Base-by-base conservation (phyloP, 2,329 filamentous ascomycete species). In the Didymella keratinophila region DNA sequence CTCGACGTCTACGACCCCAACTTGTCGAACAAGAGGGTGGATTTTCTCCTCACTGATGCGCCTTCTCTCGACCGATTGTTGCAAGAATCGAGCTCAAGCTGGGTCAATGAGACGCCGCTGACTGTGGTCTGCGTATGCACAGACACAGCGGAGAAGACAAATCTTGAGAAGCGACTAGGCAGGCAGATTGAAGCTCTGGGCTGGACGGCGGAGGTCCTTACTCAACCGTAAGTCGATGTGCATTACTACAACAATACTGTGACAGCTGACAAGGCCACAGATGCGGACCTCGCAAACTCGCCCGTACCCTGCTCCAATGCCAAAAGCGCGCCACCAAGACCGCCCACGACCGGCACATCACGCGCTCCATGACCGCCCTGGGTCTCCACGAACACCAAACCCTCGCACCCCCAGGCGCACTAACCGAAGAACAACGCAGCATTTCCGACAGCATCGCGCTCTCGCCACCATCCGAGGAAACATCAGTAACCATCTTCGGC, bases 101-200 rank as follows among this genome's bases (percentile, higher is more conserved):
- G 66, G 18, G 37, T 59, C 20, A 56, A 65, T 12, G 61, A 61
- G 37, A 51, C 61, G 1, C 65, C 68, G 3, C 52, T 71, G 1
- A 63, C 64, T 9, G 68, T 73, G 14, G 60, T 74, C 12, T 74
- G 71, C 28, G 57, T 73, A 21, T 72, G 70, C 28, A 71, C 65
- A 44, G 70, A 74, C 44, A 65, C 64, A 5, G 60, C 65, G 1
- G 71, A 74, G 53, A 74, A 71, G 49, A 64, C 60, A 6, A 60
- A 57, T 3, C 56, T 71, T 11, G 70, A 72, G 39, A 57, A 55
- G 43, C 60, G 66, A 12, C 61, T 71, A 6, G 62, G 60, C 11
- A 56, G 61, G 56, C 60, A 70, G n/a, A 66, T 68, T 6, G 62
- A 69, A 39, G 58, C 63, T 28, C 49, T 68, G n/a, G 68, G 67